A percentile compares a stretch with the other conserved stretches of the same genome.
phyloP scores from a whole-genome alignment of 179 eudicot species.

The Vitellaria paradoxa region DNA sequence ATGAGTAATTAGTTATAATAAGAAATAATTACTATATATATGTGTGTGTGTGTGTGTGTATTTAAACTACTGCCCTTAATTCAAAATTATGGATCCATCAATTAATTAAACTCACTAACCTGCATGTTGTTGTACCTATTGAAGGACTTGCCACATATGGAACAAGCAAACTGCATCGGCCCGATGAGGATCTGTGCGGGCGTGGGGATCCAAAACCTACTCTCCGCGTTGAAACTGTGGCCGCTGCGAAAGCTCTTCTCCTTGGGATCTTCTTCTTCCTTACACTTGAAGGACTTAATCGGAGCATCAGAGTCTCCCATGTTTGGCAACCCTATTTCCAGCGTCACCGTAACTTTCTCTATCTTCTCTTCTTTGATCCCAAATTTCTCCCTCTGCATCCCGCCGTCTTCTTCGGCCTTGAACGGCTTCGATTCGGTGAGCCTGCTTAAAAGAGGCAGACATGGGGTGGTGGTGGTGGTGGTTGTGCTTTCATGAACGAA shows the following conservation, averaged over 20 bases:
- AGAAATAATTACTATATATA: too few species aligned
- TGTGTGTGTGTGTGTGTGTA: too few species aligned
- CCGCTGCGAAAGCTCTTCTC: constrained; percentile 11
- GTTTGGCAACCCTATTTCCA: constrained; percentile 78
- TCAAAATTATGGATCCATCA: too few species aligned
- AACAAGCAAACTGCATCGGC: constrained; percentile 88
- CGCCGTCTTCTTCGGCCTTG: constrained; percentile 20
- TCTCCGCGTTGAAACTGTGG: constrained; percentile 34
- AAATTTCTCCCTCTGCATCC: neutral
- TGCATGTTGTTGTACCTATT: constrained; percentile 95
- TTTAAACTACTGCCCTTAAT: too few species aligned
- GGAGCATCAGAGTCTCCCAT: constrained; percentile 15
- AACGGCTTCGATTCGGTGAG: constrained; percentile 31
- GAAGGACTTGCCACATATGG: constrained; percentile 82
- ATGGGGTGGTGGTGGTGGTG: constrained; percentile 22
- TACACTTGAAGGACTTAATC: constrained; percentile 19
- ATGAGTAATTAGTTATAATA: too few species aligned
- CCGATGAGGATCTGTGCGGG: constrained; percentile 80
- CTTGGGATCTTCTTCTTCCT: constrained; percentile 21
- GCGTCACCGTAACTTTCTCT: constrained; percentile 45
- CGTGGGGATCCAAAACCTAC: constrained; percentile 92
- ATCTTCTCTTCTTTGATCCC: constrained; percentile 22
- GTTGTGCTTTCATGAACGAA: constrained; percentile 18
- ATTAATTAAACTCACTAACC: constrained; percentile 31
- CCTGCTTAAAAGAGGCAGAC: constrained; percentile 63